Conservation (phyloP, 2,329 filamentous ascomycete species). For the Cryphonectria carpinicola region DNA sequence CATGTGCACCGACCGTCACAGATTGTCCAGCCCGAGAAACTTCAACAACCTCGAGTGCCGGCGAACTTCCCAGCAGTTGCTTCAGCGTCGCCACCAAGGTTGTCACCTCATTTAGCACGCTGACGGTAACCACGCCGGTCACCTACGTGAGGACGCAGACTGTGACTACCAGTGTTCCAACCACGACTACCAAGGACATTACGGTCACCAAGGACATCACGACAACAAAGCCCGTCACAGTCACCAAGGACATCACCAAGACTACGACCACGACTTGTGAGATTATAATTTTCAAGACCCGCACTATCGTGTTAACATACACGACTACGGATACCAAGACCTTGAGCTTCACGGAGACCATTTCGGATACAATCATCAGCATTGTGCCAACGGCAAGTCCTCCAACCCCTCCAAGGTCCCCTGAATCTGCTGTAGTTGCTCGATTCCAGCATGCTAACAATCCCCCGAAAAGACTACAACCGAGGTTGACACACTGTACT, state of each 20-base stretch:
- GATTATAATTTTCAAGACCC: background rate
- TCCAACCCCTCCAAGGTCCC: background rate
- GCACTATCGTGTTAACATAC: background rate
- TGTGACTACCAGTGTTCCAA: conserved; percentile 4
- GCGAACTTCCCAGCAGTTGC: background rate
- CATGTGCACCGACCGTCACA: conserved; percentile 17
- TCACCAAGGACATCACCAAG: background rate
- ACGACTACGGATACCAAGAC: background rate
- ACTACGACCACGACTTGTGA: conserved; percentile 1
- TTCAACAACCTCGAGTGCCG: background rate
- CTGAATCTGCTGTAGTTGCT: background rate
- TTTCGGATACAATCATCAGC: background rate
- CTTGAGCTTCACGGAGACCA: background rate
- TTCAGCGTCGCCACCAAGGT: conserved; percentile 1
- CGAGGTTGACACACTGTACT: background rate
- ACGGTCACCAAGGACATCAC: background rate
- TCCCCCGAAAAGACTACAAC: background rate
- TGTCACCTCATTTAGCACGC: conserved; percentile 1
- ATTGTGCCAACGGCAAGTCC: conserved; percentile 2
- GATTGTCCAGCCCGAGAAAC: conserved; percentile 19
- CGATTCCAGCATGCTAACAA: background rate
- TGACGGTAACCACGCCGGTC: background rate
- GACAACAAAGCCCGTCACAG: background rate
- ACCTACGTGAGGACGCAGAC: background rate
- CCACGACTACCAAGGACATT: background rate